Percentiles rank a stretch among this genome's conserved stretches.
Evolutionary conservation across 768 basidiomycete species (phyloP).

Genomic region (Podaxis rugospora): DNA sequence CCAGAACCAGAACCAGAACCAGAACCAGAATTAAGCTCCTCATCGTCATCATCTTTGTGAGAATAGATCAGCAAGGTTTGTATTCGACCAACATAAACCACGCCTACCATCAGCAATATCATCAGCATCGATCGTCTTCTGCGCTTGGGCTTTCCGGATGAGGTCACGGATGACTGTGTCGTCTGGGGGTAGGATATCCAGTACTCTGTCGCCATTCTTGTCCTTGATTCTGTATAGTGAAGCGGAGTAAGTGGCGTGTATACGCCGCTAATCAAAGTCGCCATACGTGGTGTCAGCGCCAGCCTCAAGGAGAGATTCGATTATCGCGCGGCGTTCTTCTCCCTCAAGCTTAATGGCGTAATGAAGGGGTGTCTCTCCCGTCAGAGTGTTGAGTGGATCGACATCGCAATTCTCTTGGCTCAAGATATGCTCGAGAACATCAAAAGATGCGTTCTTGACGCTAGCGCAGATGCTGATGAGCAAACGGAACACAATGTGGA

Average conservation of each 20-base stretch:
- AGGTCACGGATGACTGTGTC: slow-evolving; percentile 48
- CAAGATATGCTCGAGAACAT: slow-evolving; percentile 69
- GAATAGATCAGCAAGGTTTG: background rate
- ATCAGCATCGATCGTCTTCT: slow-evolving; percentile 43
- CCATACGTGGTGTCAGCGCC: slow-evolving; percentile 71
- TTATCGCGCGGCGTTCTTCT: slow-evolving; percentile 47
- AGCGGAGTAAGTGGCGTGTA: background rate
- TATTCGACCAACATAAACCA: background rate
- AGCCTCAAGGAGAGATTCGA: slow-evolving; percentile 69
- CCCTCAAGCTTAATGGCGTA: slow-evolving; percentile 59
- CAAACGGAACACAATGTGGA: background rate
- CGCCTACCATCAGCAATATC: slow-evolving; percentile 65
- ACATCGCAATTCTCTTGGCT: slow-evolving; percentile 77
- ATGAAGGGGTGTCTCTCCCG: slow-evolving; percentile 75
- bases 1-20: slow-evolving; percentile 22
- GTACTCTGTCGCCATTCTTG: slow-evolving; percentile 54
- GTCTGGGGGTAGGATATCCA: slow-evolving; percentile 50
- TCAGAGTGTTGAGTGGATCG: slow-evolving; percentile 67
- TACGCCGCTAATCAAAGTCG: background rate
- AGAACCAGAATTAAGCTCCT: slow-evolving; percentile 21
- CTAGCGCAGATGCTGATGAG: slow-evolving; percentile 32
- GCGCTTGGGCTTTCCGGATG: slow-evolving; percentile 51
- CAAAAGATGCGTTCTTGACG: slow-evolving; percentile 50
- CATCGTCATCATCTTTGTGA: slow-evolving; percentile 25
- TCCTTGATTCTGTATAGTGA: slow-evolving; percentile 56